Percentiles rank a stretch among this genome's conserved stretches.
These are phyloP conservation scores for Suhomyces vadensis DNA, from an alignment of 805 yeast genomes.

Conservation along the genomic window DNA sequence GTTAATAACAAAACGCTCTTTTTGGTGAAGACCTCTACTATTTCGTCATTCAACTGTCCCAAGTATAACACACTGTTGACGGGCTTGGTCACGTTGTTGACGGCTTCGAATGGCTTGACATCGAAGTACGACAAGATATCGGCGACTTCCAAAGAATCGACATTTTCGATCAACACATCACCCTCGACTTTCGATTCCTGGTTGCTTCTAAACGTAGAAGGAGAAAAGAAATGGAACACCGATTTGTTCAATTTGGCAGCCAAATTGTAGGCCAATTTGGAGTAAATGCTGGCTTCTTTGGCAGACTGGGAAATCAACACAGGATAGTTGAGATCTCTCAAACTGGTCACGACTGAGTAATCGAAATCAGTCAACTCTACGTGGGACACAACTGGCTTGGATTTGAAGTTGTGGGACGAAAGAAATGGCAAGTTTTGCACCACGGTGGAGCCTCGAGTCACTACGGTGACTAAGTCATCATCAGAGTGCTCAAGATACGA, in stretches of 20 bases:
- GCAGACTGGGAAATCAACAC: conserved; percentile 66
- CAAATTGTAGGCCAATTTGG: conserved; percentile 59
- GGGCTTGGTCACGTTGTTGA: conserved; percentile 35
- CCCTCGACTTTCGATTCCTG: conserved; percentile 15
- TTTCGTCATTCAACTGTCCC: conserved; percentile 54
- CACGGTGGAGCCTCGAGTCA: conserved; percentile 54
- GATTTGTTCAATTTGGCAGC: conserved; percentile 52
- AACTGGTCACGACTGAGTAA: conserved; percentile 65
- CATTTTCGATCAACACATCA: conserved; percentile 16
- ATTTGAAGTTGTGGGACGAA: conserved; percentile 35
- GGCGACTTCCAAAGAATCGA: conserved; percentile 19
- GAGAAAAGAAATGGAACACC: conserved; percentile 70
- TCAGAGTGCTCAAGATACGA: conserved; percentile 24
- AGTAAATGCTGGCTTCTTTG: conserved; percentile 52
- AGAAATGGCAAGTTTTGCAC: conserved; percentile 63
- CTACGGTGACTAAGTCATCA: conserved; percentile 42
- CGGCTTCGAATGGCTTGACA: conserved; percentile 31
- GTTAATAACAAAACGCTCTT: conserved; percentile 50
- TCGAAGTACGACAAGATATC: conserved; percentile 26
- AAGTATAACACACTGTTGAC: conserved; percentile 58
- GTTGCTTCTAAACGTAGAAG: conserved; percentile 19
- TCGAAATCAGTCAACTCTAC: conserved; percentile 61
- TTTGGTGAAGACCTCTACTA: conserved; percentile 40
- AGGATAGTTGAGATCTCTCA: conserved; percentile 67
- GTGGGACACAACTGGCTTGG: conserved; percentile 55